phyloP scores from a whole-genome alignment of 2,329 filamentous ascomycete species.

The Cadophora sp. region DNA sequence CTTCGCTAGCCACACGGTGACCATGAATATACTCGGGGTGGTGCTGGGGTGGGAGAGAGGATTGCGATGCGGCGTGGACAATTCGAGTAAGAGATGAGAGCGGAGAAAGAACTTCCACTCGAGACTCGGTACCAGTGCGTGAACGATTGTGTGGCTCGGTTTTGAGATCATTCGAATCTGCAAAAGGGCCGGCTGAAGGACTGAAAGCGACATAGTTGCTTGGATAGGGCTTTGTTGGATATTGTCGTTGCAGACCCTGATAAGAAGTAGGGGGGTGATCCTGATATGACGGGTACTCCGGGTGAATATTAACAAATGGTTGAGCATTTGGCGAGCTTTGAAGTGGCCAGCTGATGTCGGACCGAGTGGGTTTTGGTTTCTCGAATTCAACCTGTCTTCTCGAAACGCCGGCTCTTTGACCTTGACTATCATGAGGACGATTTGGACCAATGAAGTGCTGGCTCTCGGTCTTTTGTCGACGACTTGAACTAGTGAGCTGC shows the following conservation, averaged over 20 bases:
- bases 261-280: background rate
- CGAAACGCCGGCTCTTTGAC: background rate
- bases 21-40: background rate
- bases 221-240: background rate
- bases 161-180: background rate
- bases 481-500: background rate
- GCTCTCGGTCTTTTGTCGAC: background rate
- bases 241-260: background rate
- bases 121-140: background rate
- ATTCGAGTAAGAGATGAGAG: background rate
- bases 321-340: background rate
- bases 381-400: too few species aligned
- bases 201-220: background rate
- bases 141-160: background rate
- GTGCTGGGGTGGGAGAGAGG: background rate
- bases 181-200: background rate
- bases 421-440: background rate
- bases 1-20: slow-evolving; percentile 8
- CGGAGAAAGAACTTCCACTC: slow-evolving; percentile 10
- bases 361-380: background rate
- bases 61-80: background rate
- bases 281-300: background rate
- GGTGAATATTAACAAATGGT: slow-evolving; percentile 9
- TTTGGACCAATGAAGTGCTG: background rate
- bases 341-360: slow-evolving; percentile 17